These are phyloP conservation scores for Mycena haematopus DNA, from an alignment of 768 basidiomycete species.

Conservation along the genomic window DNA sequence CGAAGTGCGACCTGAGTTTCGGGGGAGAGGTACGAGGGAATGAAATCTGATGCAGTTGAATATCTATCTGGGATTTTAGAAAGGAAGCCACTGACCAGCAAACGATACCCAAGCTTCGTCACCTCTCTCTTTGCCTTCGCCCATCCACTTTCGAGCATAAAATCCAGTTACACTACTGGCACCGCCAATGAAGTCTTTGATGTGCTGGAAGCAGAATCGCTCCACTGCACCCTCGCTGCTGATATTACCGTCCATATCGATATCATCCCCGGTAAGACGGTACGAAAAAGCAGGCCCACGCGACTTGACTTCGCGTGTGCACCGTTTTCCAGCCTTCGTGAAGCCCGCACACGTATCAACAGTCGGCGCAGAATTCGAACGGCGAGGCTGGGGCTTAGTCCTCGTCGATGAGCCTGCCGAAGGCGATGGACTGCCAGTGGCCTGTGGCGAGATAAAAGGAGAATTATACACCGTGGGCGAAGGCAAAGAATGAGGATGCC, in stretches of 20 bases:
- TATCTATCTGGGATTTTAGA: background rate
- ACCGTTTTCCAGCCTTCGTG: conserved; percentile 28
- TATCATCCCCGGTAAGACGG: conserved; percentile 21
- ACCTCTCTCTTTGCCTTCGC: conserved; percentile 22
- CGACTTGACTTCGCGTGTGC: conserved; percentile 31
- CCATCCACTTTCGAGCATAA: conserved; percentile 31
- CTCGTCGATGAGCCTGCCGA: conserved; percentile 16
- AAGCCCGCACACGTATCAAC: conserved; percentile 29
- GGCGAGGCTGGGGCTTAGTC: conserved; percentile 24
- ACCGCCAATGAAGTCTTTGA: conserved; percentile 29
- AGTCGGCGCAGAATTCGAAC: conserved; percentile 27
- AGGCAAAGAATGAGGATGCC: conserved; percentile 25
- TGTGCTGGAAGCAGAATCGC: conserved; percentile 30
- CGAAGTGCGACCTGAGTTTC: conserved; percentile 30
- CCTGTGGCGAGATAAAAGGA: conserved; percentile 27
- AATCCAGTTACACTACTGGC: conserved; percentile 25
- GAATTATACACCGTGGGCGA: conserved; percentile 22
- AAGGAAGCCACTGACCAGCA: conserved; percentile 9
- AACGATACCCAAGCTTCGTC: conserved; percentile 31
- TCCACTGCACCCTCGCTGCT: conserved; percentile 30
- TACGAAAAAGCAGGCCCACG: conserved; percentile 30
- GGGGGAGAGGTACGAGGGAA: conserved; percentile 30
- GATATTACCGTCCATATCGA: conserved; percentile 23
- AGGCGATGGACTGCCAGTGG: conserved; percentile 5
- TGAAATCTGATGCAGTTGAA: conserved; percentile 14